Evolutionary conservation across 2,329 filamentous ascomycete species (phyloP).

Genomic region (Beauveria bassiana): DNA sequence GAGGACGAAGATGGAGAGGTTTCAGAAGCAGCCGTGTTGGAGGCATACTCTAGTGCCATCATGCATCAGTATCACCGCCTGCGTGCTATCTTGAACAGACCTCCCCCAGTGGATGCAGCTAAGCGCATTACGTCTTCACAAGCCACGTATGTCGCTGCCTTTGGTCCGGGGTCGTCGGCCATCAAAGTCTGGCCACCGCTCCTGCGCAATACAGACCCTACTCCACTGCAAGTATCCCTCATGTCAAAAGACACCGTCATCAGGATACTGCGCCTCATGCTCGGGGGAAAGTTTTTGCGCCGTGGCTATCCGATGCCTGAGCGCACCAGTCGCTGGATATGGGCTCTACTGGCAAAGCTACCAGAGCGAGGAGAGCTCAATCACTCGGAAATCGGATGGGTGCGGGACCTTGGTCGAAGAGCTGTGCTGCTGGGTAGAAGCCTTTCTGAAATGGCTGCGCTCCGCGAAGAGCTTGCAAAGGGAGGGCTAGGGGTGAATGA

Average conservation of each 20-base stretch:
- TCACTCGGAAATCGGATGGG: slow-evolving; percentile 64
- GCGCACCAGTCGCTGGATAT: slow-evolving; percentile 74
- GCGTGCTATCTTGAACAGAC: slow-evolving; percentile 50
- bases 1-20: slow-evolving; percentile 19
- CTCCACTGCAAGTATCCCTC: slow-evolving; percentile 51
- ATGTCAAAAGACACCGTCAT: slow-evolving; percentile 62
- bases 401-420: slow-evolving; percentile 73
- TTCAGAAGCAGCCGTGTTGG: slow-evolving; percentile 41
- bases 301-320: slow-evolving; percentile 52
- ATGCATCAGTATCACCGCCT: slow-evolving; percentile 57
- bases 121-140: slow-evolving; percentile 45
- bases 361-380: slow-evolving; percentile 68
- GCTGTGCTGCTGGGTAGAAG: slow-evolving; percentile 56
- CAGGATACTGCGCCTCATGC: slow-evolving; percentile 58
- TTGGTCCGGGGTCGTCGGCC: slow-evolving; percentile 41
- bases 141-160: slow-evolving; percentile 47
- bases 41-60: slow-evolving; percentile 61
- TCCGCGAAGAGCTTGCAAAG: slow-evolving; percentile 35
- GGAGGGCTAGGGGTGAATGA: slow-evolving; percentile 35
- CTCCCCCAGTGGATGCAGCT: slow-evolving; percentile 45
- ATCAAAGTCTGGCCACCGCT: slow-evolving; percentile 45
- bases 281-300: slow-evolving; percentile 55
- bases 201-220: slow-evolving; percentile 46
- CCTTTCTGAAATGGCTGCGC: slow-evolving; percentile 43
- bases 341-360: slow-evolving; percentile 70